phyloP scores from a whole-genome alignment of 495 filamentous ascomycete genomes.

The Penicillium atrosanguineum region DNA sequence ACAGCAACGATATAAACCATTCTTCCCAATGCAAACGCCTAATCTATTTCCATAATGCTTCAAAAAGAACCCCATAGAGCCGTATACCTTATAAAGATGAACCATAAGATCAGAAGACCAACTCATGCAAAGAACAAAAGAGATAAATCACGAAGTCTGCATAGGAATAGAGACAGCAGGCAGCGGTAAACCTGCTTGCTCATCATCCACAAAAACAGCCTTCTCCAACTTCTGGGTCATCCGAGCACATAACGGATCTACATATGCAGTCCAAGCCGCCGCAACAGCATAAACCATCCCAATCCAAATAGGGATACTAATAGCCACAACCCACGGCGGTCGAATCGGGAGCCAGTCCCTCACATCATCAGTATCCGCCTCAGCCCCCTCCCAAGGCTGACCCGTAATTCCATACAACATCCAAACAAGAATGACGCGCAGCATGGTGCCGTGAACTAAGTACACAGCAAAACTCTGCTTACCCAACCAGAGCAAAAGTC shows the following conservation, averaged over 20 bases:
- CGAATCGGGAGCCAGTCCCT: slow-evolving; percentile 35
- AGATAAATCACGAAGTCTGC: slow-evolving; percentile 25
- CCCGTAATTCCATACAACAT: slow-evolving; percentile 59
- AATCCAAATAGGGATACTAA: slow-evolving; percentile 57
- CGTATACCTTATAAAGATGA: neutral
- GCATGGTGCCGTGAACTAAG: slow-evolving; percentile 64
- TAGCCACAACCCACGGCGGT: slow-evolving; percentile 41
- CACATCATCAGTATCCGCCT: slow-evolving; percentile 45
- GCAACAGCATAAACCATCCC: slow-evolving; percentile 56
- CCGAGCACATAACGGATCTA: slow-evolving; percentile 62
- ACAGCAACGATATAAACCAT: neutral
- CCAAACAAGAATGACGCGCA: slow-evolving; percentile 62
- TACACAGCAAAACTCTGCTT: slow-evolving; percentile 72
- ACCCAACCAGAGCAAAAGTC: slow-evolving; percentile 62
- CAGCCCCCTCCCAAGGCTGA: slow-evolving; percentile 47
- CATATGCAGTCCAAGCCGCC: slow-evolving; percentile 61
- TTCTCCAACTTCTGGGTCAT: slow-evolving; percentile 58
- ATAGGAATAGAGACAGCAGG: slow-evolving; percentile 35
- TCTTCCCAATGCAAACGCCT: neutral
- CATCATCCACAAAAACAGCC: slow-evolving; percentile 51
- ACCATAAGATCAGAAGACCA: neutral
- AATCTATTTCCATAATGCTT: neutral
- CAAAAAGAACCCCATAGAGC: too few species aligned
- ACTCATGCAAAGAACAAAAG: neutral
- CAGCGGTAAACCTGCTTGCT: slow-evolving; percentile 43